A percentile compares a stretch with the other conserved stretches of the same genome.
Conservation (phyloP, 2,329 filamentous ascomycete species). For the Diaporthe sp. region DNA sequence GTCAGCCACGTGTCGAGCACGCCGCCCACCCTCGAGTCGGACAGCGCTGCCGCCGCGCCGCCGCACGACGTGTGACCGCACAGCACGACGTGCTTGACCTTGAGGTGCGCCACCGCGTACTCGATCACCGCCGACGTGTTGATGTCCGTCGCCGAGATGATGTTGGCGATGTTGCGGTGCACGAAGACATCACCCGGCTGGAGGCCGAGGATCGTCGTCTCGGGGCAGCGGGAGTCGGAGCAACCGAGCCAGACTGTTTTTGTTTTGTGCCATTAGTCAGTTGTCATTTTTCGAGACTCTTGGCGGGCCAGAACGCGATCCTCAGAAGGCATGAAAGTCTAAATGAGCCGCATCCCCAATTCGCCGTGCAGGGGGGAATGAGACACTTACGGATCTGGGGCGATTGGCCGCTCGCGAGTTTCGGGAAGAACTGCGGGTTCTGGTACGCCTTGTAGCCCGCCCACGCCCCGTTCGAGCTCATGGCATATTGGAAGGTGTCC, state of each 20-base stretch:
- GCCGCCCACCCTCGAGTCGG: slow-evolving; percentile 62
- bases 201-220: slow-evolving; percentile 84
- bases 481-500: slow-evolving; percentile 73
- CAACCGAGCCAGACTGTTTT: slow-evolving; percentile 84
- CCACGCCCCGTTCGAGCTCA: slow-evolving; percentile 80
- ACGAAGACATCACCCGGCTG: slow-evolving; percentile 89
- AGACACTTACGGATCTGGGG: slow-evolving; percentile 69
- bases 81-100: slow-evolving; percentile 79
- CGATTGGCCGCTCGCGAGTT: slow-evolving; percentile 76
- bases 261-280: slow-evolving; percentile 9
- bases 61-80: slow-evolving; percentile 79
- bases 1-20: slow-evolving; percentile 70
- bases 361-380: slow-evolving; percentile 16
- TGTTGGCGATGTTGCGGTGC: slow-evolving; percentile 92
- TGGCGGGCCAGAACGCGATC: slow-evolving; percentile 6
- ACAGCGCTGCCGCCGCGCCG: slow-evolving; percentile 73
- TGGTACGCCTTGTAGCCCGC: slow-evolving; percentile 73
- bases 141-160: slow-evolving; percentile 81
- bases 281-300: slow-evolving; percentile 19
- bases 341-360: slow-evolving; percentile 17
- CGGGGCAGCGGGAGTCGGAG: slow-evolving; percentile 87
- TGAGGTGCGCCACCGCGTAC: slow-evolving; percentile 80
- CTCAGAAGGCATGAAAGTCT: slow-evolving; percentile 19
- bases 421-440: slow-evolving; percentile 80
- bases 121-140: slow-evolving; percentile 83